These are phyloP conservation scores for Scheffersomyces lignicola DNA, from an alignment of 1,139 yeast genomes.

Conservation along the genomic window DNA sequence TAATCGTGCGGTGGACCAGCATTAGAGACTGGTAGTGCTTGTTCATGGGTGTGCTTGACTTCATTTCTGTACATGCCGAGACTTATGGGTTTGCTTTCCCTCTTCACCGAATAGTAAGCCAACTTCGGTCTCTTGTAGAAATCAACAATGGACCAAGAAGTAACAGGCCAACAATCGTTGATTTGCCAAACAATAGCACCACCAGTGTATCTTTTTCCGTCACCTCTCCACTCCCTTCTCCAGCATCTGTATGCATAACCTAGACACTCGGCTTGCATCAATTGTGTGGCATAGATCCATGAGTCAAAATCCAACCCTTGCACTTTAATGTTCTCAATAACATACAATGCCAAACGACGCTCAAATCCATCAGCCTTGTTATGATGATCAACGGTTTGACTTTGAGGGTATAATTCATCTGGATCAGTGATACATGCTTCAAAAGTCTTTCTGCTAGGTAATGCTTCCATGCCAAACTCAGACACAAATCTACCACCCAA, in stretches of 20 bases:
- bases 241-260: constrained; percentile 46
- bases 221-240: constrained; percentile 46
- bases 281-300: constrained; percentile 51
- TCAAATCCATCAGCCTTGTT: constrained; percentile 47
- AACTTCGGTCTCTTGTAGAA: constrained; percentile 40
- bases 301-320: constrained; percentile 29
- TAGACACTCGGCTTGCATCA: constrained; percentile 52
- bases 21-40: neutral
- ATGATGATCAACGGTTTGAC: constrained; percentile 37
- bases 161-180: constrained; percentile 53
- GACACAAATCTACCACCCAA: constrained; percentile 44
- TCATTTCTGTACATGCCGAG: constrained; percentile 36
- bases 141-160: constrained; percentile 49
- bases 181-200: constrained; percentile 53
- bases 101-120: constrained; percentile 44
- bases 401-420: constrained; percentile 36
- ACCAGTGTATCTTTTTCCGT: constrained; percentile 31
- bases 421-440: constrained; percentile 29
- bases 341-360: constrained; percentile 43
- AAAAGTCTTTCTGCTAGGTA: constrained; percentile 32
- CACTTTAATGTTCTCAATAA: constrained; percentile 41
- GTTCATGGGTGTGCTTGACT: constrained; percentile 5
- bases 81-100: constrained; percentile 37
- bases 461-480: constrained; percentile 49
- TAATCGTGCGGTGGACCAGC: constrained; percentile 21